phyloP scores from a whole-genome alignment of 805 yeast genomes.

The Suhomyces xylopsoci region DNA sequence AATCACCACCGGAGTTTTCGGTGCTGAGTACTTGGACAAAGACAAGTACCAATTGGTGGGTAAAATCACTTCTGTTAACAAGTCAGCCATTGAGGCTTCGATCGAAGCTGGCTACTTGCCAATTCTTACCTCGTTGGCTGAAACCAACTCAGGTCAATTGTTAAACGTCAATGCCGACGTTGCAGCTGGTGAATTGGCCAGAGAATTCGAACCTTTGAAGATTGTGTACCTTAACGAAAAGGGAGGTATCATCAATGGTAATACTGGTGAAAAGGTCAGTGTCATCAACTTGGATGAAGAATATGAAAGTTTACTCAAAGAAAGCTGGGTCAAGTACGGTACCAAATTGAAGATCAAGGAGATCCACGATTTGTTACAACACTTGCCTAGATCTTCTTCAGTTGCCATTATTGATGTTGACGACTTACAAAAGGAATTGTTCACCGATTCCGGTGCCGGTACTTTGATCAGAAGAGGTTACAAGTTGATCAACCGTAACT shows the following conservation, averaged over 20 bases:
- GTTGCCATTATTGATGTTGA: conserved; percentile 96
- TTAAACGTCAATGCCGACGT: conserved; percentile 97
- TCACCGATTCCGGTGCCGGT: conserved; percentile 99
- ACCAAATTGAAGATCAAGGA: conserved; percentile 96
- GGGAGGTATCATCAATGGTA: conserved; percentile 95
- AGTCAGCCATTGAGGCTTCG: conserved; percentile 83
- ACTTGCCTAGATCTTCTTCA: conserved; percentile 93
- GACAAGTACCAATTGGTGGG: conserved; percentile 93
- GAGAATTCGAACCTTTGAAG: conserved; percentile 95
- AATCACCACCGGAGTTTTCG: conserved; percentile 94
- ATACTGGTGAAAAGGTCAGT: conserved; percentile 84
- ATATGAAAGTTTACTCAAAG: conserved; percentile 83
- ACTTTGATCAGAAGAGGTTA: conserved; percentile 97
- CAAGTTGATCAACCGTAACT: conserved; percentile 70
- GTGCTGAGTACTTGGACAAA: conserved; percentile 87
- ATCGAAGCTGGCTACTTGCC: conserved; percentile 97
- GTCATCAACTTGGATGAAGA: conserved; percentile 94
- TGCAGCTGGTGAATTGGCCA: conserved; percentile 96
- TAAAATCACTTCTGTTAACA: conserved; percentile 79
- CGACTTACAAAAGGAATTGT: conserved; percentile 93
- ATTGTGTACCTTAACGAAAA: conserved; percentile 95
- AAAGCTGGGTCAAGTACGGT: conserved; percentile 98
- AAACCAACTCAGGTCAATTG: conserved; percentile 94
- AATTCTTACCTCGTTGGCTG: conserved; percentile 93
- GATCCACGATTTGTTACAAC: conserved; percentile 89